Evolutionary conservation across 2,329 filamentous ascomycete species (phyloP).

Genomic region (Ceratocystis colombiana): DNA sequence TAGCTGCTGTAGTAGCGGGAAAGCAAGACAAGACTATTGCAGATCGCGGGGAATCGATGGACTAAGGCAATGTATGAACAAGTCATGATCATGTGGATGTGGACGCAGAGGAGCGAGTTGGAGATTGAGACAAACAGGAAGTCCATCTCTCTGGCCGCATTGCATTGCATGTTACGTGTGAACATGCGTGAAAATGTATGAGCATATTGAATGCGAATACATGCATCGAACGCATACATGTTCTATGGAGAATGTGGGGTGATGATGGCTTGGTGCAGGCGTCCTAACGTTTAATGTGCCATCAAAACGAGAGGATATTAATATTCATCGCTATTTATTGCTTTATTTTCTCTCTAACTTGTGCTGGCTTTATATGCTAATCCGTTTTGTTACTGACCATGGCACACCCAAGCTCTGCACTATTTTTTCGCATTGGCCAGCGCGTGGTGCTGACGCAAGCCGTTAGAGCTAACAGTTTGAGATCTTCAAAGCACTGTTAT

Average conservation of each 20-base stretch:
- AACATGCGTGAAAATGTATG: neutral
- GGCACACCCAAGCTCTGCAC: neutral
- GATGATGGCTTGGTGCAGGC: too few species aligned
- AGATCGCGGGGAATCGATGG: neutral
- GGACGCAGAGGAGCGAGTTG: conserved; percentile 3
- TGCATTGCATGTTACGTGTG: neutral
- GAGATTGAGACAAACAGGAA: conserved; percentile 7
- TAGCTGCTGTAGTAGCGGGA: neutral
- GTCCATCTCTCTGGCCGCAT: neutral
- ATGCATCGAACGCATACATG: neutral
- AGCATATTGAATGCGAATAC: neutral
- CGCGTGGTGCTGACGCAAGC: conserved; percentile 8
- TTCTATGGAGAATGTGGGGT: too few species aligned
- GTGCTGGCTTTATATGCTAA: too few species aligned
- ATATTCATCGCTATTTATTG: too few species aligned
- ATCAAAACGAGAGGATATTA: too few species aligned
- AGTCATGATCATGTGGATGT: conserved; percentile 5
- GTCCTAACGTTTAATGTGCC: too few species aligned
- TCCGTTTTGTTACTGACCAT: too few species aligned
- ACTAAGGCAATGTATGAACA: too few species aligned
- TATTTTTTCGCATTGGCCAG: neutral
- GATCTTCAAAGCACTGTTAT: neutral
- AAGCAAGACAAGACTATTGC: conserved; percentile 2
- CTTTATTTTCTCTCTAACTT: too few species aligned
- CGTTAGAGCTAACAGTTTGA: neutral